Conservation (phyloP, 2,329 filamentous ascomycete genomes). For the Fusarium sp. region DNA sequence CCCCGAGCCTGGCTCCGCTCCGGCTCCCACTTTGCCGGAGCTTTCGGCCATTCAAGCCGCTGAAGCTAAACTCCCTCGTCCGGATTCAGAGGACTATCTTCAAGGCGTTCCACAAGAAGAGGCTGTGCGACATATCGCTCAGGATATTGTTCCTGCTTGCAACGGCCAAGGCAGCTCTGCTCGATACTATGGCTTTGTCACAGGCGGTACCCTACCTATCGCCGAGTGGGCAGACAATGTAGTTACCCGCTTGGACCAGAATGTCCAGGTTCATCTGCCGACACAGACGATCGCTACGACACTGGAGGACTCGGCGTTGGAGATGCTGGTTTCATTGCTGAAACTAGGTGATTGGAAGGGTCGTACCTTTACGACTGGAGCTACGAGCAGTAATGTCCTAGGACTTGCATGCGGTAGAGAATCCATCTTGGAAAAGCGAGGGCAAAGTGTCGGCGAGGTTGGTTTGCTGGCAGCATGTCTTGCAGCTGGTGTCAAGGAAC, state of each 20-base stretch:
- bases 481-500: conserved; percentile 69
- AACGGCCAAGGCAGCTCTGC: conserved; percentile 72
- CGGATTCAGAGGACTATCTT: conserved; percentile 48
- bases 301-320: conserved; percentile 78
- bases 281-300: conserved; percentile 79
- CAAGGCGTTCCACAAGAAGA: conserved; percentile 45
- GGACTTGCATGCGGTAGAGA: conserved; percentile 77
- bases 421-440: conserved; percentile 59
- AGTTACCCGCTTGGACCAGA: conserved; percentile 85
- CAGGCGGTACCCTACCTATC: conserved; percentile 81
- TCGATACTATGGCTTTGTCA: conserved; percentile 91
- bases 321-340: conserved; percentile 76
- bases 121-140: conserved; percentile 56
- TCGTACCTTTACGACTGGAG: conserved; percentile 67
- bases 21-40: conserved; percentile 55
- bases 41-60: conserved; percentile 50
- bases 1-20: conserved; percentile 13
- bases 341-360: conserved; percentile 70
- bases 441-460: conserved; percentile 69
- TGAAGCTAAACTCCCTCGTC: conserved; percentile 54
- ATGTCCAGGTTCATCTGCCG: conserved; percentile 83
- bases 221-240: conserved; percentile 86
- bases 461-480: conserved; percentile 76
- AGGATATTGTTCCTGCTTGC: conserved; percentile 67
- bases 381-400: conserved; percentile 83